A percentile compares a stretch with the other conserved stretches of the same genome.
Evolutionary conservation across 2,329 filamentous ascomycete genomes (phyloP).

Genomic region (Fusarium sp.): DNA sequence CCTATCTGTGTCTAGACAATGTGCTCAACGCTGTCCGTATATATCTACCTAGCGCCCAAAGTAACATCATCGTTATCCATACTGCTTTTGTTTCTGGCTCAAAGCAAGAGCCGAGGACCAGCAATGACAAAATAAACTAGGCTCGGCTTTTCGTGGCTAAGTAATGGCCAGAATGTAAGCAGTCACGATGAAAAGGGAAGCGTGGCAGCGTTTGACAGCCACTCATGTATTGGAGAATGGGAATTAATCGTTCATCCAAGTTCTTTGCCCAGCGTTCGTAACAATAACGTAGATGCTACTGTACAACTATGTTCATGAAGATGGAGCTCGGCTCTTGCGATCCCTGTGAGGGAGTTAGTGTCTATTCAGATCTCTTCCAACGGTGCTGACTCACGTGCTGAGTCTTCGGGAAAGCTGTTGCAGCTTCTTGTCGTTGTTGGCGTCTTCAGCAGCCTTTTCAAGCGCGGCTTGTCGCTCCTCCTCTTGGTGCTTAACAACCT

Average conservation of each 20-base stretch:
- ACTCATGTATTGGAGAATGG: constrained; percentile 26
- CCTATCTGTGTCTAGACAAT: constrained; percentile 37
- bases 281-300: constrained; percentile 42
- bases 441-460: constrained; percentile 85
- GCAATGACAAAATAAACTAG: constrained; percentile 9
- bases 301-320: constrained; percentile 41
- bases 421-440: constrained; percentile 89
- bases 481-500: constrained; percentile 84
- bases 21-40: constrained; percentile 35
- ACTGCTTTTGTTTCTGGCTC: constrained; percentile 31
- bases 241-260: constrained; percentile 36
- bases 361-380: not conserved
- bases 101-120: constrained; percentile 22
- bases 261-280: constrained; percentile 29
- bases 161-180: constrained; percentile 23
- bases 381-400: constrained; percentile 75
- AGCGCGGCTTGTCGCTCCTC: constrained; percentile 84
- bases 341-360: constrained; percentile 32
- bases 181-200: constrained; percentile 37
- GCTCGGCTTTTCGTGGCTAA: constrained; percentile 10
- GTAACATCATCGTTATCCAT: constrained; percentile 34
- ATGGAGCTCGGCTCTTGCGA: constrained; percentile 43
- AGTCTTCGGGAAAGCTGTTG: constrained; percentile 88
- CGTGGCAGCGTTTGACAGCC: constrained; percentile 31
- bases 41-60: constrained; percentile 35